phyloP scores from a whole-genome alignment of 257 asterid species.

The Ilex asprella region DNA sequence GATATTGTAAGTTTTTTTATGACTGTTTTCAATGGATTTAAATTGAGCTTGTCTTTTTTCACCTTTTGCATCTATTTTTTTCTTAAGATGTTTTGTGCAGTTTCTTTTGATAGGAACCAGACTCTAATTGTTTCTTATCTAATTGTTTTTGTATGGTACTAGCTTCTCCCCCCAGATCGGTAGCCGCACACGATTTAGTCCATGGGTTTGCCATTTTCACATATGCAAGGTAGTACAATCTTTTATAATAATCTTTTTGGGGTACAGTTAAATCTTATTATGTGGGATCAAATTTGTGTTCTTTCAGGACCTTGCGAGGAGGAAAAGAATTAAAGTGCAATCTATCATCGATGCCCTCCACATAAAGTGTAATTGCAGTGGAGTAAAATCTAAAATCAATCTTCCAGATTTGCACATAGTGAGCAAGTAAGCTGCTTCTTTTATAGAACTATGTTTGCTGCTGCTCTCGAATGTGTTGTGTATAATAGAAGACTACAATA shows the following conservation, averaged over 20 bases:
- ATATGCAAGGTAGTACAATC: conserved; percentile 55
- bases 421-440: conserved; percentile 46
- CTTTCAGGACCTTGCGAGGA: conserved; percentile 61
- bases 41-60: conserved; percentile 8
- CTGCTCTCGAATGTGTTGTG: conserved; percentile 1
- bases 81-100: too few relatives aligned
- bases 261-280: neutral
- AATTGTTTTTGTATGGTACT: conserved; percentile 9
- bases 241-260: conserved; percentile 2
- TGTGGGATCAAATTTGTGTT: conserved; percentile 9
- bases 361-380: conserved; percentile 28
- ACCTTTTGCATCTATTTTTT: neutral
- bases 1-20: conserved; percentile 46
- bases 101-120: too few relatives aligned
- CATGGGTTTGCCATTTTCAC: conserved; percentile 84
- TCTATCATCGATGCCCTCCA: conserved; percentile 59
- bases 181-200: conserved; percentile 27
- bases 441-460: neutral
- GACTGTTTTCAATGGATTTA: neutral
- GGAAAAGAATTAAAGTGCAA: conserved; percentile 38
- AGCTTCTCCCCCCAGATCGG: conserved; percentile 41
- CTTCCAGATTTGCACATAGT: conserved; percentile 54
- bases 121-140: conserved; percentile 8
- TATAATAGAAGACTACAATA: neutral
- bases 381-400: conserved; percentile 32